Evolutionary conservation across 768 basidiomycete genomes (phyloP).

Genomic region (Leccinum barrowsii): DNA sequence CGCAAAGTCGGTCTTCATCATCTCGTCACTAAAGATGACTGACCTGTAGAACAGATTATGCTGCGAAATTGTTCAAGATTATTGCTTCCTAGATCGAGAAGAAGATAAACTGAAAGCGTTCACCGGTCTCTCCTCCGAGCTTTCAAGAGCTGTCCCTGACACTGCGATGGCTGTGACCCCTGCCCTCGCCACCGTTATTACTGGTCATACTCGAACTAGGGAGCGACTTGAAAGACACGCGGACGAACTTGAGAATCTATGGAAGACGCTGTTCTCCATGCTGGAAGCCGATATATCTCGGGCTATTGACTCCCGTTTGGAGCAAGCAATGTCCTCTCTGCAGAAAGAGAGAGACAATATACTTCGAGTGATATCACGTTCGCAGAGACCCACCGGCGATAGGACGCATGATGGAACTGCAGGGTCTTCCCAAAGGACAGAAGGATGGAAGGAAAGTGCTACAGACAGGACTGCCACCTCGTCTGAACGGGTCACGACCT

Average conservation of each 20-base stretch:
- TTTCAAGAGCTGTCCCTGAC: conserved; percentile 42
- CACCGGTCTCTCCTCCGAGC: conserved; percentile 44
- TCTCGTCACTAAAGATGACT: conserved; percentile 9
- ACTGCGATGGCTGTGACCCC: conserved; percentile 43
- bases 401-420: conserved; percentile 5
- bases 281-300: conserved; percentile 41
- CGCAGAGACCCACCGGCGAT: conserved; percentile 14
- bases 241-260: conserved; percentile 40
- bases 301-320: conserved; percentile 32
- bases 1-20: conserved; percentile 27
- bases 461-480: conserved; percentile 10
- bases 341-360: conserved; percentile 29
- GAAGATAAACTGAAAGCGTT: conserved; percentile 48
- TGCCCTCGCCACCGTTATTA: conserved; percentile 43
- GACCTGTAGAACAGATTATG: conserved; percentile 37
- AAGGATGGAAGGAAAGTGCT: conserved; percentile 9
- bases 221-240: conserved; percentile 39
- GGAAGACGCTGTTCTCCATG: conserved; percentile 44
- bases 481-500: conserved; percentile 11
- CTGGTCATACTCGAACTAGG: conserved; percentile 41
- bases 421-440: conserved; percentile 9
- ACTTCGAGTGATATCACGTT: conserved; percentile 17
- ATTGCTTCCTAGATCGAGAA: conserved; percentile 40
- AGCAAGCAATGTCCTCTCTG: conserved; percentile 33
- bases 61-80: conserved; percentile 42